phyloP scores from a whole-genome alignment of 495 filamentous ascomycete species.

The Penicillium goetzii region DNA sequence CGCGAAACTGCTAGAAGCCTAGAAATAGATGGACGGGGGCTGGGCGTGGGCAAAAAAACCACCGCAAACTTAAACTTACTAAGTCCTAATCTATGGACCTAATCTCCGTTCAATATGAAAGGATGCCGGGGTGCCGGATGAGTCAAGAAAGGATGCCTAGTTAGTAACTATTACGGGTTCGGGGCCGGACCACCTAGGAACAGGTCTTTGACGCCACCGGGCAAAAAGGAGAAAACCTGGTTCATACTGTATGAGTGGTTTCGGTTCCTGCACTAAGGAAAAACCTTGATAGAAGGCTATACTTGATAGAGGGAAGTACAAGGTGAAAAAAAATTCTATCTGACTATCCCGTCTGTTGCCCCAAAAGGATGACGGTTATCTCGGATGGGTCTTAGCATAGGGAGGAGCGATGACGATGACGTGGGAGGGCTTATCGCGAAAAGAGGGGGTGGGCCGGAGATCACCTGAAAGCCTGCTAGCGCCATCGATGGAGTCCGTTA shows the following conservation, averaged over 20 bases:
- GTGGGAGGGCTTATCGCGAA: conserved; percentile 36
- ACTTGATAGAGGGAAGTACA: conserved; percentile 6
- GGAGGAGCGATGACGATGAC: conserved; percentile 25
- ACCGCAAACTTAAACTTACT: background rate
- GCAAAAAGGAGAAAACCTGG: conserved; percentile 2
- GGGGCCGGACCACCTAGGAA: conserved; percentile 2
- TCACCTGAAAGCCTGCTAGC: conserved; percentile 15
- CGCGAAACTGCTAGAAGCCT: conserved; percentile 27
- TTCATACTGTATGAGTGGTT: conserved; percentile 3
- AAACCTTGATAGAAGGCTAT: conserved; percentile 7
- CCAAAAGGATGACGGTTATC: background rate
- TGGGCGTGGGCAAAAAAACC: background rate
- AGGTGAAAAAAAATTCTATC: background rate
- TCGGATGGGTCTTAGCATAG: background rate
- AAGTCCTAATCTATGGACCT: background rate
- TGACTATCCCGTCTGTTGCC: background rate
- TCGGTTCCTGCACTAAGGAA: conserved; percentile 15
- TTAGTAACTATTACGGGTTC: background rate
- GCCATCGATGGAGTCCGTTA: conserved; percentile 4
- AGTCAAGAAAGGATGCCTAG: conserved; percentile 31
- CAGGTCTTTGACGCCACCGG: conserved; percentile 31
- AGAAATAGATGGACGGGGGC: background rate
- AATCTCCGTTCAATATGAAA: background rate
- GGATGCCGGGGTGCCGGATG: conserved; percentile 26
- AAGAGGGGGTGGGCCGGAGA: conserved; percentile 35